Evolutionary conservation across 1,139 yeast species (phyloP).

Genomic region (Protomyces gravidus): DNA sequence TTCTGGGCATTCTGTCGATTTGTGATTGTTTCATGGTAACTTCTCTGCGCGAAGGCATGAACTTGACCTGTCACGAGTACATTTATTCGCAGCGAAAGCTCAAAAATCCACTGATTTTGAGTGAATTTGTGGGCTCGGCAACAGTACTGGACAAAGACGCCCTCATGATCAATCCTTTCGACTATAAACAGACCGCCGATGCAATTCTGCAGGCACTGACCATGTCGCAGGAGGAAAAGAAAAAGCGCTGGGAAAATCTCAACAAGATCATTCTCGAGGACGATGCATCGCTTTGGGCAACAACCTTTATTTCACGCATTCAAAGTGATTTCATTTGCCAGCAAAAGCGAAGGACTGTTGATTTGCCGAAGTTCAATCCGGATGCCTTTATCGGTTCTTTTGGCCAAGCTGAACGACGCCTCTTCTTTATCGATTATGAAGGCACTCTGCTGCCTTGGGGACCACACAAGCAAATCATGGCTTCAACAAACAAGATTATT

Average conservation of each 20-base stretch:
- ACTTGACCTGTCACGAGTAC: conserved; percentile 91
- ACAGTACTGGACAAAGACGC: conserved; percentile 69
- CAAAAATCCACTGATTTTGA: conserved; percentile 75
- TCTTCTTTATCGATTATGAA: conserved; percentile 38
- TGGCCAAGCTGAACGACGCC: conserved; percentile 36
- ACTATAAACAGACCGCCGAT: conserved; percentile 59
- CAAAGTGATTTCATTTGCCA: conserved; percentile 62
- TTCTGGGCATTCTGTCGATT: conserved; percentile 75
- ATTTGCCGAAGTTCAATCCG: conserved; percentile 38
- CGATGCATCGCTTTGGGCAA: conserved; percentile 55
- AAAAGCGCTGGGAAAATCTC: conserved; percentile 48
- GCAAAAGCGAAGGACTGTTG: conserved; percentile 42
- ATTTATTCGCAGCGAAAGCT: conserved; percentile 59
- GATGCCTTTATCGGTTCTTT: conserved; percentile 36
- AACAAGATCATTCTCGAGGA: conserved; percentile 16
- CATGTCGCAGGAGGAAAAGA: conserved; percentile 58
- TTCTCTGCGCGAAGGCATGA: conserved; percentile 94
- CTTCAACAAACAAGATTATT: conserved; percentile 40
- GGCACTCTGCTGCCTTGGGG: conserved; percentile 35
- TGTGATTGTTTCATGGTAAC: conserved; percentile 86
- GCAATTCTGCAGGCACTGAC: conserved; percentile 59
- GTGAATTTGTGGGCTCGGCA: conserved; percentile 95
- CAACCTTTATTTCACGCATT: conserved; percentile 54
- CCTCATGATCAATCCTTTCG: conserved; percentile 87
- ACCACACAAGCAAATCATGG: conserved; percentile 34